These are phyloP conservation scores for Penicillium brasilianum DNA, from an alignment of 2,329 filamentous ascomycete genomes.

Conservation along the genomic window DNA sequence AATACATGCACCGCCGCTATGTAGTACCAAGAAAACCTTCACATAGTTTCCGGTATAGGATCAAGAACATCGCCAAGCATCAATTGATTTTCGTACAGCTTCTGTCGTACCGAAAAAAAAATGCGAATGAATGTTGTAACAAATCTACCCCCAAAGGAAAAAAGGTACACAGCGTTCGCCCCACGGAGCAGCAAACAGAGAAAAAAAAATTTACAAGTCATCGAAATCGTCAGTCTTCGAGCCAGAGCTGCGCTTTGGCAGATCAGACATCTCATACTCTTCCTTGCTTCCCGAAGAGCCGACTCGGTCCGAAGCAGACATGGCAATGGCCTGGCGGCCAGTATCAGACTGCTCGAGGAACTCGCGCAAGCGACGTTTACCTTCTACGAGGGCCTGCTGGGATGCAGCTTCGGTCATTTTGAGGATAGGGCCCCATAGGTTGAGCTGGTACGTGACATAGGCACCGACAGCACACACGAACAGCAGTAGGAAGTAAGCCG, in stretches of 20 bases:
- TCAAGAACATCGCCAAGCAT: not conserved
- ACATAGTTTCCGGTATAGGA: not conserved
- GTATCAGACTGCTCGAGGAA: slow-evolving; percentile 89
- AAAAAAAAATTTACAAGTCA: slow-evolving; percentile 39
- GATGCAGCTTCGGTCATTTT: slow-evolving; percentile 92
- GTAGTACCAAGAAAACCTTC: not conserved
- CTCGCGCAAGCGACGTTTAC: slow-evolving; percentile 86
- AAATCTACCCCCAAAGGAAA: slow-evolving; percentile 20
- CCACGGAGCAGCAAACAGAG: slow-evolving; percentile 11
- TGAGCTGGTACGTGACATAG: slow-evolving; percentile 91
- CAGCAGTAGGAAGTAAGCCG: slow-evolving; percentile 87
- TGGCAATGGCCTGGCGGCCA: slow-evolving; percentile 79
- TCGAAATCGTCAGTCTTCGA: slow-evolving; percentile 38
- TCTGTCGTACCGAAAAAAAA: slow-evolving; percentile 9
- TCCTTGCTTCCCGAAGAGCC: slow-evolving; percentile 47
- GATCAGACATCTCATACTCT: slow-evolving; percentile 63
- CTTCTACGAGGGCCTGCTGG: slow-evolving; percentile 84
- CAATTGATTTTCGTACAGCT: not conserved
- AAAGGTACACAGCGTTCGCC: slow-evolving; percentile 21
- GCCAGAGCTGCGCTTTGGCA: slow-evolving; percentile 35
- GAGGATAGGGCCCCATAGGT: slow-evolving; percentile 93
- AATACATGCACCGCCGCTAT: not conserved
- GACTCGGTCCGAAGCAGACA: slow-evolving; percentile 59
- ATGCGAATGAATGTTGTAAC: slow-evolving; percentile 20
- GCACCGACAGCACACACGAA: slow-evolving; percentile 75